These are phyloP conservation scores for Lipomyces starkeyi DNA, from an alignment of 805 yeast species.

Conservation along the genomic window DNA sequence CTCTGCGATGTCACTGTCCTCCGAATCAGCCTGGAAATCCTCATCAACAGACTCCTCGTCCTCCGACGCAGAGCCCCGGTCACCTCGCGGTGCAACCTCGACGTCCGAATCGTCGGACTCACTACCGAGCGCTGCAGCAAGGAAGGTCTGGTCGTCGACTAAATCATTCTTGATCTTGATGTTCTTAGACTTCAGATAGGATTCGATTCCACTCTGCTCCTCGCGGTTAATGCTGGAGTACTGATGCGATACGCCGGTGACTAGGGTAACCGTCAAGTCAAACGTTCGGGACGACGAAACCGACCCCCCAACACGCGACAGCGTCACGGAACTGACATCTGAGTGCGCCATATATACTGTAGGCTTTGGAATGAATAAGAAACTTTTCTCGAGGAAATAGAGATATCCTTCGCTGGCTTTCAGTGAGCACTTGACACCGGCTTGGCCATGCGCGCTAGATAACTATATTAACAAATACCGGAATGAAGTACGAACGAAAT, in stretches of 20 bases:
- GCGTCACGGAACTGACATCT: constrained; percentile 75
- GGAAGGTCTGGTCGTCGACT: constrained; percentile 79
- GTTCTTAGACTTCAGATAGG: constrained; percentile 76
- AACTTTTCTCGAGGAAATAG: constrained; percentile 89
- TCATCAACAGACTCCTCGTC: constrained; percentile 74
- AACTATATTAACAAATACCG: neutral
- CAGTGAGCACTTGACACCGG: constrained; percentile 88
- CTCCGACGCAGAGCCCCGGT: constrained; percentile 78
- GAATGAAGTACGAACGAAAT: neutral
- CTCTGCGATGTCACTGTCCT: constrained; percentile 77
- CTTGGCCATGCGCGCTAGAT: constrained; percentile 69
- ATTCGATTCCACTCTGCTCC: constrained; percentile 81
- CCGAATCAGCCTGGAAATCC: constrained; percentile 69
- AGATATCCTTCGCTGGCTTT: constrained; percentile 95
- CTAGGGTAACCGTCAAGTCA: constrained; percentile 80
- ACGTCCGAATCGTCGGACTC: constrained; percentile 54
- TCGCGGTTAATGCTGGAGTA: constrained; percentile 90
- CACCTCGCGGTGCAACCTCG: constrained; percentile 51
- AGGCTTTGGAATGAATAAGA: constrained; percentile 91
- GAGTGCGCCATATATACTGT: constrained; percentile 87
- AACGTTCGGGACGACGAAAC: constrained; percentile 83
- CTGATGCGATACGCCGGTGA: constrained; percentile 70
- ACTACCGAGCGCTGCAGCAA: constrained; percentile 76
- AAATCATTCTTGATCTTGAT: constrained; percentile 86
- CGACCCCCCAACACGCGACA: constrained; percentile 87